Conservation (phyloP, 2,329 filamentous ascomycete species). For the Xylaria sp. region DNA sequence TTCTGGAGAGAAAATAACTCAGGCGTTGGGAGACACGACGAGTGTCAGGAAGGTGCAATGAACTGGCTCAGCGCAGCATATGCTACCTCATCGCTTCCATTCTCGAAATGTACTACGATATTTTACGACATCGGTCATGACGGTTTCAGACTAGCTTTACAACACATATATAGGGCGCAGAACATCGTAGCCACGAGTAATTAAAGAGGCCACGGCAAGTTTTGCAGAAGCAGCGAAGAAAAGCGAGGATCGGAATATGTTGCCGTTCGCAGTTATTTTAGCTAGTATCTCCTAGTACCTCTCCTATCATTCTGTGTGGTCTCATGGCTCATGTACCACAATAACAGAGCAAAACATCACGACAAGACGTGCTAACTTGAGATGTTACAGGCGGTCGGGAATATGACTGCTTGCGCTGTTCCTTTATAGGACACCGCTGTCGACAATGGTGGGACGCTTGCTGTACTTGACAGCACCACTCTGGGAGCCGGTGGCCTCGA, state of each 20-base stretch:
- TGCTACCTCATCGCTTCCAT: neutral
- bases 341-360: conserved; percentile 18
- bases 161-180: neutral
- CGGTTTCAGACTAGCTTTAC: neutral
- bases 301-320: conserved; percentile 23
- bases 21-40: conserved; percentile 12
- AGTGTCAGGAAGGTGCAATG: neutral
- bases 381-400: conserved; percentile 32
- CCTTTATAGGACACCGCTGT: conserved; percentile 56
- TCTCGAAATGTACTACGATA: neutral
- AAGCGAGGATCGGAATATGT: conserved; percentile 5
- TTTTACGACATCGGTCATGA: neutral
- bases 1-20: neutral
- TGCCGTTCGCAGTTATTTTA: conserved; percentile 34
- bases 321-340: conserved; percentile 16
- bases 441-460: conserved; percentile 64
- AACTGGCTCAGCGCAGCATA: neutral
- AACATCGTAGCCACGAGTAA: neutral
- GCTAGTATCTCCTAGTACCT: conserved; percentile 10
- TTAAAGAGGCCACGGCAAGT: neutral
- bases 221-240: neutral
- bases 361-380: conserved; percentile 25
- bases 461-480: conserved; percentile 61
- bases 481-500: conserved; percentile 65
- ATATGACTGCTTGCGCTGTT: conserved; percentile 10